Evolutionary conservation across 164 flowering plant genomes (phyloP), one percentile per base, ranked within the genome.

Genomic region (Vitis amurensis): DNA sequence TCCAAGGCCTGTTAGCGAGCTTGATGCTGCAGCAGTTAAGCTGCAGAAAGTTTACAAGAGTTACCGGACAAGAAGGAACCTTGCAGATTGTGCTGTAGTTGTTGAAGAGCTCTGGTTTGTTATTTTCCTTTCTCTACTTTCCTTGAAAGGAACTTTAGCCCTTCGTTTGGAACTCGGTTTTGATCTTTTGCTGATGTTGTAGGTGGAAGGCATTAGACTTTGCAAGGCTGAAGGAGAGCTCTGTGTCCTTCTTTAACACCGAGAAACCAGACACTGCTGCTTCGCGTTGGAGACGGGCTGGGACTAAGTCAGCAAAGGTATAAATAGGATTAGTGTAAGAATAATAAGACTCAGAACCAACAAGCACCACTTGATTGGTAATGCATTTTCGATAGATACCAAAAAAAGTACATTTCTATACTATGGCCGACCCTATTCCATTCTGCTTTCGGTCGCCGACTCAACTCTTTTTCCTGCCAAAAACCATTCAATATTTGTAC

Each of bases 151-250:
- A 14, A 7, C 53, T 58, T 58, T 62, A 14, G 8, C 53, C 4
- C 7, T 9, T 60, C 2, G 8, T 50, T 61, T 10, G 23, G 62
- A 23, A 7, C 16, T 4, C 1, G 2, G 15, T 59, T 53, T 60
- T 30, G 11, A 19, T 16, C 9, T 15, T 61, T 13, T 17, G 5
- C 7, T 31, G 2, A 68, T 52, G 47, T 63, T 77, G 49, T 52
- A 90, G 94, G 92, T 88, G 94, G 92, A 90, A 88, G 68, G 88
- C 85, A 16, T 71, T 87, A 70, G 92, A 88, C 19, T 84, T 70
- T 74, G 89, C 90, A 50, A 83, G 83, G 61, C 79, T 89, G 0
- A 60, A 73, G 58, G 79, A 57, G n/a, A 83, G 87, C 65, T 88
- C 94, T 0, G 79, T 88, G 0, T 85, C 88, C 11, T 85, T 81